Evolutionary conservation across 345 rosid species (phyloP), one percentile per base, ranked within the genome.

Genomic region (Linum trigynum): DNA sequence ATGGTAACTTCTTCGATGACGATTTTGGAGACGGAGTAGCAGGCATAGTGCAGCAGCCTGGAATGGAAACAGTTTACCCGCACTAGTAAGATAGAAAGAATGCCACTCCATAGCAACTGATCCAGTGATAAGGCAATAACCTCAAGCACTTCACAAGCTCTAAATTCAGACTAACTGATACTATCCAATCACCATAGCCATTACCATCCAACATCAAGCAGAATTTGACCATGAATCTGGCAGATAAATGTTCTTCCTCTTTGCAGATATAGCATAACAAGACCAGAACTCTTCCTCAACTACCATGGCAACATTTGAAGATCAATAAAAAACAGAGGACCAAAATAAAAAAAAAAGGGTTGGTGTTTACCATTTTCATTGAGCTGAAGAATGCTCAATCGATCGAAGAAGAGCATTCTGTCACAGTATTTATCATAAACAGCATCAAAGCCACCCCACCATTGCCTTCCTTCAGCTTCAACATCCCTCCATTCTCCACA

Each of bases 371-470:
- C 97, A 40, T 77, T 63, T 74, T 82, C 84, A 8, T 76, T 77
- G 61, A 84, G 87, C 72, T 84, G 95, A 57, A 77, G 88, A 37
- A 82, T 77, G 72, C 84, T 88, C 72, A 85, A 75, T 36, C 84
- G 80, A 78, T 88, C 96, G 67, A 84, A 94, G 81, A 81, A 87
- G 67, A 94, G 78, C 96, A 94, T 94, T 58, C 88, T 72, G 66
- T 90, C 95, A 11, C 92, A 84, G 70, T 94, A 94, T 79, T 86
- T 89, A 51, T 81, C 95, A 76, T 94, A 88, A 14, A 90, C 81
- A 74, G 83, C 87, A 83, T 90, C 95, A 74, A 94, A 88, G 7
- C 96, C 97, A 56, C 88, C 89, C 97, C 99, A 94, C 99, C 95
- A 90, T 70, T 82, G 89, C 66, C 90, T 83, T 53, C 86, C 96